phyloP scores from a whole-genome alignment of 75 land plant genomes.

The Pseudotsuga menziesii region DNA sequence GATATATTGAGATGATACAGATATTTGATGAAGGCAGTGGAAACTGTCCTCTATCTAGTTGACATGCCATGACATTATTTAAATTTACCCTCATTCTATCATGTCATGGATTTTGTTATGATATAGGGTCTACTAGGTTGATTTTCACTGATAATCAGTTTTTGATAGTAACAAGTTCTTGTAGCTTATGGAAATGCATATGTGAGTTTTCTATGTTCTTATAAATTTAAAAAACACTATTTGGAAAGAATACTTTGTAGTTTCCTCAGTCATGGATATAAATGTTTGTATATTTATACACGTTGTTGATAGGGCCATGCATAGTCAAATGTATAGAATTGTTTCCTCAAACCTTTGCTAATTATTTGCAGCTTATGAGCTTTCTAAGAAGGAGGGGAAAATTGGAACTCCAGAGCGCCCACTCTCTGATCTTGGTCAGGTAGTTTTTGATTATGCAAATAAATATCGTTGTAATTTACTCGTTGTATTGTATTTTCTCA shows the following conservation, averaged over 20 bases:
- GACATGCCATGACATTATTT: neutral
- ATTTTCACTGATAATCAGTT: neutral
- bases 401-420: constrained; percentile 59
- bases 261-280: neutral
- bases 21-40: neutral
- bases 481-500: neutral
- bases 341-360: neutral
- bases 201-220: no score
- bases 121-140: no score
- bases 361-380: constrained; percentile 41
- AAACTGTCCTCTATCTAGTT: neutral
- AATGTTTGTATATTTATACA: neutral
- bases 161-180: neutral
- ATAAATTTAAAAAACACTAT: no score
- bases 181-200: neutral
- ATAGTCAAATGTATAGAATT: neutral
- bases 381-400: constrained; percentile 51
- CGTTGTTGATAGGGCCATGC: neutral
- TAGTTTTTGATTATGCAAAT: constrained; percentile 11
- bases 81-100: neutral
- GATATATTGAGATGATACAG: neutral
- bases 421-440: constrained; percentile 59
- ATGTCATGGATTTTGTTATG: neutral
- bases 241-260: neutral
- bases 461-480: neutral